Evolutionary conservation across 1,284 basidiomycete species (phyloP), one percentile per base, ranked within the genome.

Genomic region (Pascua guehoae): DNA sequence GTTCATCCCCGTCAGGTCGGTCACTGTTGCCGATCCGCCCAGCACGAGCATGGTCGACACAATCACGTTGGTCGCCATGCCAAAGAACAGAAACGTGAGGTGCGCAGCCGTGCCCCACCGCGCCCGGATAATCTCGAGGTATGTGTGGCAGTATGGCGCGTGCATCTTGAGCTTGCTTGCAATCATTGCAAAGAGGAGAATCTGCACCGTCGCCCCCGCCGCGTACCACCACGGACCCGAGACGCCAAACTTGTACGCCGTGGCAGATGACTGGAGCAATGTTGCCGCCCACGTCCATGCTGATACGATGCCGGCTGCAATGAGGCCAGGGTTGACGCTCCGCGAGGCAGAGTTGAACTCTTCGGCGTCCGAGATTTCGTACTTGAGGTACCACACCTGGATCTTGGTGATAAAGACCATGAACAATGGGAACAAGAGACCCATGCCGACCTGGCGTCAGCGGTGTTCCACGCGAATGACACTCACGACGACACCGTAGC

Each of bases 311-410:
- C 91, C 91, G 11, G 89, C 85, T 0, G 91, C 92, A 57, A 95
- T 92, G 44, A 96, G 80, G 8, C 91, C 92, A 2, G 92, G 90
- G 65, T 92, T 92, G 49, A 92, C 83, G 58, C 85, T 88, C 38
- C 51, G 53, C 56, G 69, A 71, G 2, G 91, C 91, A 54, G 85
- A 88, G 63, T 85, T 88, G 74, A 92, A 93, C 72, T 94, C 91
- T 58, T 85, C 82, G 0, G 83, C 81, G 1, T 79, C 80, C 7
- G 73, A 69, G 9, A 66, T 58, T 50, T 73, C 71, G 63, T 69
- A 64, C 1, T 61, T 62, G 2, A 72, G 73, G 56, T 76, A 77
- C 18, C 72, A 60, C 10, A 56, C 67, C 53, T 76, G 76, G 8
- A 75, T 37, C 46, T 66, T 66, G 53, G 70, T 72, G 39, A 74